phyloP scores from a whole-genome alignment of 202 grass and related monocot species.

The Carex sylvatica region DNA sequence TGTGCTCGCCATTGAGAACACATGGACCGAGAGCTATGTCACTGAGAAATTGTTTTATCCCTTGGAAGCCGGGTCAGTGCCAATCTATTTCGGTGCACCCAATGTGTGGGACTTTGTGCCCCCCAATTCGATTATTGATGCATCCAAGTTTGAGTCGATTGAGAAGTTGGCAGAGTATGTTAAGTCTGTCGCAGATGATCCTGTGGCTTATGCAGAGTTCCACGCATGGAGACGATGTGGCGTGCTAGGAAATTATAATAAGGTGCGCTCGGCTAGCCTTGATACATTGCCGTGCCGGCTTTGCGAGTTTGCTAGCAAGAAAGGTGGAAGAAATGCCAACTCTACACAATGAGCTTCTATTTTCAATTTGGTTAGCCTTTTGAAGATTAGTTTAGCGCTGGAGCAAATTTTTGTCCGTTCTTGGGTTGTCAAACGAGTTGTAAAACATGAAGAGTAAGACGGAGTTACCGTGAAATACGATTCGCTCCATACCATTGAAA shows the following conservation, averaged over 20 bases:
- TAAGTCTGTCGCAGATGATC: slow-evolving; percentile 37
- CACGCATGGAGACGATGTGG: slow-evolving; percentile 48
- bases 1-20: slow-evolving; percentile 52
- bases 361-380: neutral
- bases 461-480: no score
- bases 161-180: slow-evolving; percentile 40
- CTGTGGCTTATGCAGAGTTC: slow-evolving; percentile 46
- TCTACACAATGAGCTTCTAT: neutral
- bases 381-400: neutral
- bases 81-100: slow-evolving; percentile 37
- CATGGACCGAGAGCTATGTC: slow-evolving; percentile 32
- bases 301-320: slow-evolving; percentile 35
- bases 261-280: slow-evolving; percentile 24
- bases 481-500: no score
- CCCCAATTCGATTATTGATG: slow-evolving; percentile 40
- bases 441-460: no score
- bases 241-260: slow-evolving; percentile 42
- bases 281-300: slow-evolving; percentile 38
- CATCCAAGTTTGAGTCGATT: slow-evolving; percentile 32
- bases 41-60: slow-evolving; percentile 46
- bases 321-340: slow-evolving; percentile 35
- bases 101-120: slow-evolving; percentile 42
- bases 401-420: no score
- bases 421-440: no score
- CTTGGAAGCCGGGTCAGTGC: slow-evolving; percentile 38